Percentiles rank a stretch among this genome's conserved stretches.
Evolutionary conservation across 257 asterid species (phyloP).

Genomic region (Orobanche coerulescens): DNA sequence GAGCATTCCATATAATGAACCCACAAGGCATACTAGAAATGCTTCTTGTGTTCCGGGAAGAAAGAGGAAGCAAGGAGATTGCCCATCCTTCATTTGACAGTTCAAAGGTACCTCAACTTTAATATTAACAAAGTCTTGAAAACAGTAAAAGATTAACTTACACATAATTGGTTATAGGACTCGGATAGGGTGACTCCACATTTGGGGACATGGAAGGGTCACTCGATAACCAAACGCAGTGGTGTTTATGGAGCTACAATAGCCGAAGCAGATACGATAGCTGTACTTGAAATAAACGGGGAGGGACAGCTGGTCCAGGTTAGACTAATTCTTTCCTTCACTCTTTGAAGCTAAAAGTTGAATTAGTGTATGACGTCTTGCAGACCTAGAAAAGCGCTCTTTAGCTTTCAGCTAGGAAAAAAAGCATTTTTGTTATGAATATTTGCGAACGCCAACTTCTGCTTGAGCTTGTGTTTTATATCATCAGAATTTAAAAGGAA

Average conservation of each 20-base stretch:
- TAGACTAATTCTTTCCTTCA: slow-evolving; percentile 6
- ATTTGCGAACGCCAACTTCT: too few species aligned
- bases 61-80: slow-evolving; percentile 42
- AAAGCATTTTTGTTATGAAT: too few species aligned
- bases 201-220: slow-evolving; percentile 91
- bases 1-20: slow-evolving; percentile 83
- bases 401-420: too few species aligned
- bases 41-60: slow-evolving; percentile 80
- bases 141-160: slow-evolving; percentile 14
- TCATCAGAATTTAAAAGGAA: too few species aligned
- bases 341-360: too few species aligned
- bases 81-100: slow-evolving; percentile 54
- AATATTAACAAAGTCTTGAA: background rate
- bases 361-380: too few species aligned
- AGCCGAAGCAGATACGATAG: slow-evolving; percentile 64
- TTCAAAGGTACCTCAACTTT: slow-evolving; percentile 38
- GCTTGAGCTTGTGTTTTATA: too few species aligned
- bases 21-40: slow-evolving; percentile 69
- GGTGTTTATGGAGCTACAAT: slow-evolving; percentile 93
- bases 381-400: too few species aligned
- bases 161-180: slow-evolving; percentile 38
- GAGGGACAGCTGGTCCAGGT: slow-evolving; percentile 86
- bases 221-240: slow-evolving; percentile 75
- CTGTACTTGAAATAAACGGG: slow-evolving; percentile 51
- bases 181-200: slow-evolving; percentile 47